These are phyloP conservation scores for Vitis rotundifolia DNA, from an alignment of 164 flowering plant species.

Conservation along the genomic window DNA sequence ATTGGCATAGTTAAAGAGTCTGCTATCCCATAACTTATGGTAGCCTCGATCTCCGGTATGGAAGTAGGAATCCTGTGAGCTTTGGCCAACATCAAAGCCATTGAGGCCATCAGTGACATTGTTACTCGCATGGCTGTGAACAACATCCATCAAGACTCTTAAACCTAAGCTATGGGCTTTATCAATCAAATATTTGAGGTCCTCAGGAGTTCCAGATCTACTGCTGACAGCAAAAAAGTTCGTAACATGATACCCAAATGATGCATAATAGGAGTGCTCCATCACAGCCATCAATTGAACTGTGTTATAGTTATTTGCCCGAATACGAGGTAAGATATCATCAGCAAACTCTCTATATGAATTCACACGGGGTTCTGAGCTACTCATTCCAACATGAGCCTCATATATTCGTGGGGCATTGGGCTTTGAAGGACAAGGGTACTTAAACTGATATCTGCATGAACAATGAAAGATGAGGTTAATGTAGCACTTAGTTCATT, in stretches of 20 bases:
- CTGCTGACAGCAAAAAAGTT: conserved; percentile 99
- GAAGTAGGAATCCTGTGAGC: conserved; percentile 85
- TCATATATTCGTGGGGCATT: conserved; percentile 86
- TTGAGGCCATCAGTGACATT: conserved; percentile 94
- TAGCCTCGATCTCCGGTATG: conserved; percentile 89
- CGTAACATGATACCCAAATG: conserved; percentile 95
- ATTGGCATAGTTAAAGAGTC: conserved; percentile 87
- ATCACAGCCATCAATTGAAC: conserved; percentile 96
- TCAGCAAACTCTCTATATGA: conserved; percentile 95
- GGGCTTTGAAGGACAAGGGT: conserved; percentile 86
- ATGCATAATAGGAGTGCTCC: conserved; percentile 98
- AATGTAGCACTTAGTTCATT: neutral
- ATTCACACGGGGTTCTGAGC: conserved; percentile 76
- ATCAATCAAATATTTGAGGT: conserved; percentile 91
- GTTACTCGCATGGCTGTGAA: conserved; percentile 95
- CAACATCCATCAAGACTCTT: conserved; percentile 86
- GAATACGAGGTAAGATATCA: conserved; percentile 79
- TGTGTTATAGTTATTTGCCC: conserved; percentile 80
- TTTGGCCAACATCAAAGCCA: conserved; percentile 95
- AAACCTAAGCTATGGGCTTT: conserved; percentile 94
- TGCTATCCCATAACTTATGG: conserved; percentile 93
- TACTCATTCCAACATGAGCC: conserved; percentile 99
- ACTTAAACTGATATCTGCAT: conserved; percentile 77
- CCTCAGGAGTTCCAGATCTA: conserved; percentile 96
- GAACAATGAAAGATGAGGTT: conserved; percentile 5